A percentile compares a stretch with the other conserved stretches of the same genome.
phyloP scores from a whole-genome alignment of 2,329 filamentous ascomycete genomes.

The Trichoderma aggressivum region DNA sequence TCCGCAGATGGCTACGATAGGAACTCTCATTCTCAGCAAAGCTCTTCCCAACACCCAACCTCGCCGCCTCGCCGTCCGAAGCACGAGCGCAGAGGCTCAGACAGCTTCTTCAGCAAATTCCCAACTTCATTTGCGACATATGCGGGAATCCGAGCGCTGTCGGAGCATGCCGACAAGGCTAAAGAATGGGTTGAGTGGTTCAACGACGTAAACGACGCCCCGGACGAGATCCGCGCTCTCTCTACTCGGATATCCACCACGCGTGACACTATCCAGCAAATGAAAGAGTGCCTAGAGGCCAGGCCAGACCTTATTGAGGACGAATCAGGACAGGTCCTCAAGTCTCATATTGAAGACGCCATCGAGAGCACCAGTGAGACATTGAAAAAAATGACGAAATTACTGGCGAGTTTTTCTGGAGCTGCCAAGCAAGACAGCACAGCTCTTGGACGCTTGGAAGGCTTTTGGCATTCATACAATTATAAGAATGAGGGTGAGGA shows the following conservation, averaged over 20 bases:
- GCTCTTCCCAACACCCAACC: not conserved
- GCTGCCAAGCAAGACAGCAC: constrained; percentile 23
- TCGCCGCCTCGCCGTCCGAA: constrained; percentile 1
- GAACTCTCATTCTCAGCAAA: not conserved
- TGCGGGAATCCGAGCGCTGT: constrained; percentile 26
- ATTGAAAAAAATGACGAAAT: constrained; percentile 30
- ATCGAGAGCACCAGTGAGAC: constrained; percentile 28
- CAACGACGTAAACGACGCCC: constrained; percentile 31
- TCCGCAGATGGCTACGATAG: not conserved
- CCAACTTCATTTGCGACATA: constrained; percentile 29
- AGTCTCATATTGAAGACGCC: constrained; percentile 30
- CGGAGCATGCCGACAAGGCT: constrained; percentile 31
- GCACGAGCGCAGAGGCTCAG: constrained; percentile 6
- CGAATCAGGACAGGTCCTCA: constrained; percentile 27
- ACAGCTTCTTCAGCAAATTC: constrained; percentile 19
- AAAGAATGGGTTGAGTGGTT: constrained; percentile 36
- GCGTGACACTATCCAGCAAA: constrained; percentile 32
- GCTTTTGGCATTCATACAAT: constrained; percentile 34
- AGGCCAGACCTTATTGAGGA: constrained; percentile 33
- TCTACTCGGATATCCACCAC: constrained; percentile 29
- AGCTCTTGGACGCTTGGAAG: constrained; percentile 25
- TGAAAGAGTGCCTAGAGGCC: constrained; percentile 28
- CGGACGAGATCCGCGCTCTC: constrained; percentile 30
- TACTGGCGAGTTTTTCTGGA: constrained; percentile 30
- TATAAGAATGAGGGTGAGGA: constrained; percentile 33